phyloP scores from a whole-genome alignment of 208 protist genomes.

The Trypanosoma lewisi region DNA sequence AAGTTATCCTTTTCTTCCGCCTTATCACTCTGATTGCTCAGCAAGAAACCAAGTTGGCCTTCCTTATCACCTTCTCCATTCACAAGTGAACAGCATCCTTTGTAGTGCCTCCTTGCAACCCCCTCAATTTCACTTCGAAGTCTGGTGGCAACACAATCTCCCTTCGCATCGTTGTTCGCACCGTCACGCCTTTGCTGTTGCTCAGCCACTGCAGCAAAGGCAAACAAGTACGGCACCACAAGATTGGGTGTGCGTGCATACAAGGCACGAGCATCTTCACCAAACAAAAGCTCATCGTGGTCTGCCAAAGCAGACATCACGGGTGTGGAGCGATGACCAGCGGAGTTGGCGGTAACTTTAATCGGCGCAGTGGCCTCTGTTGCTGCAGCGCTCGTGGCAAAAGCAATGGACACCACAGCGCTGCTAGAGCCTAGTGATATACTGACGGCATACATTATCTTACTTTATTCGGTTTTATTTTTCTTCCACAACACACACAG shows the following conservation, averaged over 20 bases:
- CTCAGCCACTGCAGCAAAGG: conserved; percentile 58
- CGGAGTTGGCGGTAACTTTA: conserved; percentile 71
- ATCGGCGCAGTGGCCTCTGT: conserved; percentile 30
- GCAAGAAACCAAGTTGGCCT: conserved; percentile 44
- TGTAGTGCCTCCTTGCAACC: conserved; percentile 45
- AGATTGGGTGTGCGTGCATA: conserved; percentile 69
- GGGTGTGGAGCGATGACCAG: conserved; percentile 75
- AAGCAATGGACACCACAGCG: conserved; percentile 66
- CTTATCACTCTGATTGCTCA: conserved; percentile 15
- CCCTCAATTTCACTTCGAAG: conserved; percentile 39
- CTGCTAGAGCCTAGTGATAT: conserved; percentile 82
- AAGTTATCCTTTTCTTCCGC: conserved; percentile 28
- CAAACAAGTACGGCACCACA: conserved; percentile 80
- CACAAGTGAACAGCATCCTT: conserved; percentile 48
- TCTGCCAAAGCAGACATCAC: conserved; percentile 65
- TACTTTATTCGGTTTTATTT: not conserved
- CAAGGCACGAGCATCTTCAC: conserved; percentile 62
- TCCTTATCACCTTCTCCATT: conserved; percentile 8
- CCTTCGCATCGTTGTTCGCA: not conserved
- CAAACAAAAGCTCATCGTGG: conserved; percentile 71
- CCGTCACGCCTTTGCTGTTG: not conserved
- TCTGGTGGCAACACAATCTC: conserved; percentile 13
- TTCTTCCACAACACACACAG: not conserved
- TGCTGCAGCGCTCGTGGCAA: conserved; percentile 9
- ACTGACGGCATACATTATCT: conserved; percentile 68